phyloP scores from a whole-genome alignment of 2,329 filamentous ascomycete genomes.

The Stachybotrys chlorohalonatus region DNA sequence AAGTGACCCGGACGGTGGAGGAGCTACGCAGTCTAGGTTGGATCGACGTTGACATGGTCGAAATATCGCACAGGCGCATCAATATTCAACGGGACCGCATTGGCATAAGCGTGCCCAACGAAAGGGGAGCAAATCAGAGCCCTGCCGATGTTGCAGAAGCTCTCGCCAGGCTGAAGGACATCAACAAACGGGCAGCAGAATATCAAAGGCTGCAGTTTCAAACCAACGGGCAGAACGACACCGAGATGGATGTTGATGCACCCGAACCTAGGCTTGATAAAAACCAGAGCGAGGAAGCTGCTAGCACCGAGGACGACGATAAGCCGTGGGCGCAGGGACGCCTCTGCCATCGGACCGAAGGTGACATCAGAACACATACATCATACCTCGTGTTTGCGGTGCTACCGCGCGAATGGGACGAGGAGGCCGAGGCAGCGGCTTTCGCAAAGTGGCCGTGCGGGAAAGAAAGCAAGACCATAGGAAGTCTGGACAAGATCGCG shows the following conservation, averaged over 20 bases:
- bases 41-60: slow-evolving; percentile 90
- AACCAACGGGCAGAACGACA: slow-evolving; percentile 15
- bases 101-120: slow-evolving; percentile 55
- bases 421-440: slow-evolving; percentile 67
- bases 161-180: slow-evolving; percentile 59
- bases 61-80: slow-evolving; percentile 70
- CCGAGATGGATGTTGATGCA: slow-evolving; percentile 32
- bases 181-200: slow-evolving; percentile 59
- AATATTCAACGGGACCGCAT: slow-evolving; percentile 76
- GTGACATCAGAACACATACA: slow-evolving; percentile 90
- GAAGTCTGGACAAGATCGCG: slow-evolving; percentile 41
- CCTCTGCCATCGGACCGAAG: slow-evolving; percentile 71
- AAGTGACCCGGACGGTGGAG: slow-evolving; percentile 79
- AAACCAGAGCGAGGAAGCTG: slow-evolving; percentile 14
- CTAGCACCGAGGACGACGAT: slow-evolving; percentile 12
- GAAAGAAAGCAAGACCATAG: slow-evolving; percentile 41
- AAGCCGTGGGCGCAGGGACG: slow-evolving; percentile 68
- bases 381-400: slow-evolving; percentile 94
- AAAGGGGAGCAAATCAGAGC: slow-evolving; percentile 61
- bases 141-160: slow-evolving; percentile 74
- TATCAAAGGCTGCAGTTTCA: slow-evolving; percentile 42
- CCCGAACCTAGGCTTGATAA: slow-evolving; percentile 13
- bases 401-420: slow-evolving; percentile 77
- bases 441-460: slow-evolving; percentile 55
- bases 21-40: slow-evolving; percentile 74